Evolutionary conservation across 176 grass and related monocot species (phyloP).

Genomic region (Alopecurus myosuroides): DNA sequence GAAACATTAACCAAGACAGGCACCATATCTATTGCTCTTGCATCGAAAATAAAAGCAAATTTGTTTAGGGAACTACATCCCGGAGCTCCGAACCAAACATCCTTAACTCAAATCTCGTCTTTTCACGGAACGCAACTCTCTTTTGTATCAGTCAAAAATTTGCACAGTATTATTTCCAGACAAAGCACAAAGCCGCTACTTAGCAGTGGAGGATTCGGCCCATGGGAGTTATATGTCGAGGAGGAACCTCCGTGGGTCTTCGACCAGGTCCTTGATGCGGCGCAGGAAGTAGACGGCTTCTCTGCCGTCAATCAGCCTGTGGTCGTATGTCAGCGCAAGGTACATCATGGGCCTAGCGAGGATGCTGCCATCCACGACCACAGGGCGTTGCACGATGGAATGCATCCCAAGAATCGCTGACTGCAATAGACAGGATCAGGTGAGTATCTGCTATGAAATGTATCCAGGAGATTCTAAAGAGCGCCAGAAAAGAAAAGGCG

Average conservation of each 20-base stretch:
- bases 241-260: constrained; percentile 76
- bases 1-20: background rate
- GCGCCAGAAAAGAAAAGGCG: background rate
- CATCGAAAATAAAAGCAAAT: constrained; percentile 9
- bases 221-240: constrained; percentile 44
- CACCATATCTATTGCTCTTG: background rate
- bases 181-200: constrained; percentile 34
- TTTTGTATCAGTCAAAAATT: constrained; percentile 50
- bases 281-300: constrained; percentile 80
- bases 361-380: constrained; percentile 58
- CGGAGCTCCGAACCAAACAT: background rate
- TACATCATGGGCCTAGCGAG: constrained; percentile 83
- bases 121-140: constrained; percentile 11
- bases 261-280: constrained; percentile 81
- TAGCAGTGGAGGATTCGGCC: background rate
- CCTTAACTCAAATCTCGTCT: constrained; percentile 18
- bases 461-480: background rate
- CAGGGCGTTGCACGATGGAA: constrained; percentile 65
- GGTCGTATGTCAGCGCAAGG: constrained; percentile 67
- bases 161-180: constrained; percentile 54
- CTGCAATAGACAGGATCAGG: constrained; percentile 33
- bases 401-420: constrained; percentile 89
- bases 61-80: constrained; percentile 26
- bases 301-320: constrained; percentile 80
- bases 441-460: background rate